Base-by-base conservation (phyloP, 148 eudicot species). In the Fagopyrum tataricum region DNA sequence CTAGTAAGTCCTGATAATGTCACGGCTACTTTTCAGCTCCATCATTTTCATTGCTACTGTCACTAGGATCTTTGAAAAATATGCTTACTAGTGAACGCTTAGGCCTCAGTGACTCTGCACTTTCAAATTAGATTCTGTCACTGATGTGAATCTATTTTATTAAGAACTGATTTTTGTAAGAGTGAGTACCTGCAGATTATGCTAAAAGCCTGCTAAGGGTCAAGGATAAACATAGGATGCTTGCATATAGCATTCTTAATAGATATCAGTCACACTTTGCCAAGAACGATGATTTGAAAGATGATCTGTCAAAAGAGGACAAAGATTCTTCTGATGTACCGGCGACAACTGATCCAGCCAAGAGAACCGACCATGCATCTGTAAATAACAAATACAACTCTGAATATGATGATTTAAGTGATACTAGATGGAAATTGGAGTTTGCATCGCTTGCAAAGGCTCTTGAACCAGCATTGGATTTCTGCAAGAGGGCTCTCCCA, bases 371-470 rank as follows among this genome's bases (percentile, higher is more conserved):
- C 46, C 18, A 41, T 70, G 82, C 82, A 62, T 71, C 69, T 18
- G 51, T 72, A 44, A 53, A 77, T 26, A 75, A 72, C 70, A 88
- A 81, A 79, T 81, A 79, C 78, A 84, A 75, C 74, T 86, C 89
- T 11, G 80, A 85, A 56, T 87, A 91, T 44, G 97, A 89, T 68
- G 96, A 84, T 71, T 56, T 79, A 71, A 78, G 64, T 77, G 78
- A 82, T 77, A 84, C 74, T 73, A 89, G 82, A 74, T 84, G 85
- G 83, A 94, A 83, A 70, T 75, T 76, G 67, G 98, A 91, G 76
- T 85, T 86, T 81, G 90, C 90, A 74, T 95, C 97, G 91, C 80
- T 94, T 51, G 56, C 87, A 37, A 95, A 88, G 79, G 93, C 93
- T 72, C 84, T 95, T 68, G 98, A 95, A 72, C 96, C 98, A 24